Base-by-base conservation (phyloP, 2,329 filamentous ascomycete species). In the Fusarium buharicum region DNA sequence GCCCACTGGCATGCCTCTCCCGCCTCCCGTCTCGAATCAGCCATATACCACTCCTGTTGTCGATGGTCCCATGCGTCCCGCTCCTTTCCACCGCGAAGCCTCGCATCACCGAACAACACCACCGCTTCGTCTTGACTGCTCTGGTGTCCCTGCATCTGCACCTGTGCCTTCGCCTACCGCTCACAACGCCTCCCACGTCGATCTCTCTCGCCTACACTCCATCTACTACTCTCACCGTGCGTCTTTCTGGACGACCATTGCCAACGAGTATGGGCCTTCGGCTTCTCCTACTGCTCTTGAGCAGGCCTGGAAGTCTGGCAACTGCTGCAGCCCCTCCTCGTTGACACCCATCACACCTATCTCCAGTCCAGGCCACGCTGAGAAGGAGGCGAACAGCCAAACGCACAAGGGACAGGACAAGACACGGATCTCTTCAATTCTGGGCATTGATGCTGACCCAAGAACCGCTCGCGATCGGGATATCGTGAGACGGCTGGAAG, bases 241-340 rank as follows among this genome's bases (percentile, higher is more conserved):
- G 46, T 84, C 85, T 9, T 93, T 94, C 78, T 94, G 91, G 90
- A 81, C 84, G 30, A 82, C 84, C 43, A 84, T 94, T 31, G 90
- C 90, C 27, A 79, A 84, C 22, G 89, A 92, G 69, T 93, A 93
- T 70, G 90, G 90, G 49, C 75, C 79, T 13, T 84, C 86, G 30
- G 81, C 82, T 2, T 87, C 85, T 44, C 85, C 89, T 2, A 80
- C 82, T 13, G 80, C 86, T 30, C 80, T 92, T 17, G 90, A 92
- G 76, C 87, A 89, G 72, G 86, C 88, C n/a, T 92, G 89, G 87
- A 83, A 81, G 72, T 77, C 78, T 10, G 81, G 78, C 34, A 70
- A 74, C 24, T 76, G 78, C 67, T 76, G 77, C 76, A 73, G 76
- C 72, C 67, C 77, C 56, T 62, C 66, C 8, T 73, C 70, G 41